Evolutionary conservation across 2,329 filamentous ascomycete genomes (phyloP).

Genomic region (Trichophyton rubrum): DNA sequence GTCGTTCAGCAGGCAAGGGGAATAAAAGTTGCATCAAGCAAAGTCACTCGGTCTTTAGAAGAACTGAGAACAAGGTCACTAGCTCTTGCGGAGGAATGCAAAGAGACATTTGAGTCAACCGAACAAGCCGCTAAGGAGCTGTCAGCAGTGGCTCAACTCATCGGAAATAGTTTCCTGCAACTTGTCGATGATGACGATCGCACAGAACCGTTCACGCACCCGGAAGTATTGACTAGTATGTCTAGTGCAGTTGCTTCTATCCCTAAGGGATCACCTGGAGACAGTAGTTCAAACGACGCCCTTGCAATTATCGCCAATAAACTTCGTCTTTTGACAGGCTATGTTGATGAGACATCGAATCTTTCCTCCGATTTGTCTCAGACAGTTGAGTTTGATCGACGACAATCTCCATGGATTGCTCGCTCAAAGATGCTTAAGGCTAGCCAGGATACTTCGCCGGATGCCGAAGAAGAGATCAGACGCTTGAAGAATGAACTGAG

Average conservation of each 20-base stretch:
- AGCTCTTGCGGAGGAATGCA: slow-evolving; percentile 55
- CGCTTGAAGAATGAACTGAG: slow-evolving; percentile 68
- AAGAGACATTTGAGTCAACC: slow-evolving; percentile 56
- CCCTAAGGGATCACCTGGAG: slow-evolving; percentile 17
- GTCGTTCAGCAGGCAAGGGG: slow-evolving; percentile 66
- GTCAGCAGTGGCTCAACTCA: slow-evolving; percentile 51
- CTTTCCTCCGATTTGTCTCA: slow-evolving; percentile 59
- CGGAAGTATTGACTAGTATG: slow-evolving; percentile 54
- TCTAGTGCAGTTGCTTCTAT: slow-evolving; percentile 21
- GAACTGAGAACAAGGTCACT: slow-evolving; percentile 66
- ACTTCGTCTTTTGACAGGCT: slow-evolving; percentile 50
- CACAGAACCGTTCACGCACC: slow-evolving; percentile 51
- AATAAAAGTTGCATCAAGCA: slow-evolving; percentile 69
- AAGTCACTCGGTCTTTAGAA: slow-evolving; percentile 62
- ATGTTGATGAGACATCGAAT: slow-evolving; percentile 57
- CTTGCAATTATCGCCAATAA: slow-evolving; percentile 57
- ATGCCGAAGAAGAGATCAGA: slow-evolving; percentile 73
- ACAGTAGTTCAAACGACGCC: slow-evolving; percentile 39
- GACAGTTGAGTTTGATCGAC: slow-evolving; percentile 66
- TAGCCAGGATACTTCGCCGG: slow-evolving; percentile 67
- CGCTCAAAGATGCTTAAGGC: slow-evolving; percentile 69
- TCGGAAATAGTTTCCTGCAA: slow-evolving; percentile 53
- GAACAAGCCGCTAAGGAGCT: slow-evolving; percentile 54
- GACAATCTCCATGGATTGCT: slow-evolving; percentile 66
- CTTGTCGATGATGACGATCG: slow-evolving; percentile 62